These are phyloP conservation scores for Carex myosuroides DNA, from an alignment of 176 grass and related monocot species.

Conservation along the genomic window DNA sequence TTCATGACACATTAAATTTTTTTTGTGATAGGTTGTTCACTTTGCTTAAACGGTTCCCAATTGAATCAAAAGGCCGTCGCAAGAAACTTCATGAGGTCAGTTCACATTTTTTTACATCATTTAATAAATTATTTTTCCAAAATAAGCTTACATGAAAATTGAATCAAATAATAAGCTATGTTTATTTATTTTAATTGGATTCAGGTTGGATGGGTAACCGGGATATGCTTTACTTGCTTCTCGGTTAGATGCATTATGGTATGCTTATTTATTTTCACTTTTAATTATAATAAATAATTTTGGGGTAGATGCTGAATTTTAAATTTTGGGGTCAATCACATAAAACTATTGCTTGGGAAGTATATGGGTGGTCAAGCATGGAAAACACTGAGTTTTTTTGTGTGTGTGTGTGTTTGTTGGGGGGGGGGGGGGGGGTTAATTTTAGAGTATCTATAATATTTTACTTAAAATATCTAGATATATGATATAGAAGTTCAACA, in stretches of 20 bases:
- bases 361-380: too few species aligned
- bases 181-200: not conserved
- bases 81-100: conserved; percentile 24
- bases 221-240: conserved; percentile 24
- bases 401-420: too few species aligned
- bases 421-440: too few species aligned
- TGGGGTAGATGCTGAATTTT: too few species aligned
- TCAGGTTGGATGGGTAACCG: conserved; percentile 25
- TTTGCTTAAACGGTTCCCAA: conserved; percentile 16
- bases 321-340: not conserved
- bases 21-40: conserved; percentile 13
- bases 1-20: not conserved
- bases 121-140: not conserved
- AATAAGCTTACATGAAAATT: not conserved
- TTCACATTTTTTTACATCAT: not conserved
- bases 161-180: not conserved
- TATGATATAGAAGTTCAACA: too few species aligned
- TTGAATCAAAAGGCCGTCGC: conserved; percentile 22
- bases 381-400: too few species aligned
- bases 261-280: conserved; percentile 7
- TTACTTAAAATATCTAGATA: too few species aligned
- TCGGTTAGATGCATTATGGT: conserved; percentile 20
- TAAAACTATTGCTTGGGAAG: too few species aligned
- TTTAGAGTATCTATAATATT: too few species aligned
- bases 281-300: not conserved